Evolutionary conservation across 1,284 basidiomycete genomes (phyloP).

Genomic region (Anthracocystis setariae): DNA sequence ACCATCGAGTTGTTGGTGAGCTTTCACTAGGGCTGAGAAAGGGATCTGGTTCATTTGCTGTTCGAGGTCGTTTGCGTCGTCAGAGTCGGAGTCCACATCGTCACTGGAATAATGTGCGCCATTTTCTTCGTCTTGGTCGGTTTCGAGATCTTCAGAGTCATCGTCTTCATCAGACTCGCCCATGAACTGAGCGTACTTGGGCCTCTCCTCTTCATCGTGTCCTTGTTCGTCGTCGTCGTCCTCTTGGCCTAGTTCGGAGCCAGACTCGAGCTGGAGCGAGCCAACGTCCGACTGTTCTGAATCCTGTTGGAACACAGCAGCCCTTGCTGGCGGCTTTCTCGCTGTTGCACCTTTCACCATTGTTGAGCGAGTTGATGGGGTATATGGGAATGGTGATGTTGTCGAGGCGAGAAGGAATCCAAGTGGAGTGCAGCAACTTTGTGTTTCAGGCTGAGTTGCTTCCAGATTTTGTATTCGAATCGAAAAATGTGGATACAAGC

Average conservation of each 20-base stretch:
- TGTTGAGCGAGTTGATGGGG: slow-evolving; percentile 1
- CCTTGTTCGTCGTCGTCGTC: slow-evolving; percentile 14
- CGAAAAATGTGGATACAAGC: slow-evolving; percentile 24
- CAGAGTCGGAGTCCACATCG: slow-evolving; percentile 14
- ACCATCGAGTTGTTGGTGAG: slow-evolving; percentile 66
- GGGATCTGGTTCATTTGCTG: slow-evolving; percentile 55
- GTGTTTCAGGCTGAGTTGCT: background rate
- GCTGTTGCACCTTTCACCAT: slow-evolving; percentile 14
- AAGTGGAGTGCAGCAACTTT: slow-evolving; percentile 7
- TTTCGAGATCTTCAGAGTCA: slow-evolving; percentile 39
- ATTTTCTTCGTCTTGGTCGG: slow-evolving; percentile 60
- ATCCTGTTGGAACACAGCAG: slow-evolving; percentile 39
- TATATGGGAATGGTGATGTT: slow-evolving; percentile 1
- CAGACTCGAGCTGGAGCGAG: slow-evolving; percentile 21
- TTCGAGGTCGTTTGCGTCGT: slow-evolving; percentile 18
- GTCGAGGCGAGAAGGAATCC: background rate
- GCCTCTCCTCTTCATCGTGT: slow-evolving; percentile 22
- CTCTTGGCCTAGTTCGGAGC: slow-evolving; percentile 12
- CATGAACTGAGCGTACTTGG: slow-evolving; percentile 55
- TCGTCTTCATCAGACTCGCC: slow-evolving; percentile 63
- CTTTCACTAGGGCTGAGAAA: slow-evolving; percentile 73
- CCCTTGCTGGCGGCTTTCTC: slow-evolving; percentile 1
- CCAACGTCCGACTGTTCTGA: slow-evolving; percentile 33
- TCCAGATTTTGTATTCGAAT: slow-evolving; percentile 4
- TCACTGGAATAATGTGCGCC: slow-evolving; percentile 69